Percentiles rank a stretch among this genome's conserved stretches.
Conservation (phyloP, 1,284 basidiomycete genomes). For the Meripilus lineatus region DNA sequence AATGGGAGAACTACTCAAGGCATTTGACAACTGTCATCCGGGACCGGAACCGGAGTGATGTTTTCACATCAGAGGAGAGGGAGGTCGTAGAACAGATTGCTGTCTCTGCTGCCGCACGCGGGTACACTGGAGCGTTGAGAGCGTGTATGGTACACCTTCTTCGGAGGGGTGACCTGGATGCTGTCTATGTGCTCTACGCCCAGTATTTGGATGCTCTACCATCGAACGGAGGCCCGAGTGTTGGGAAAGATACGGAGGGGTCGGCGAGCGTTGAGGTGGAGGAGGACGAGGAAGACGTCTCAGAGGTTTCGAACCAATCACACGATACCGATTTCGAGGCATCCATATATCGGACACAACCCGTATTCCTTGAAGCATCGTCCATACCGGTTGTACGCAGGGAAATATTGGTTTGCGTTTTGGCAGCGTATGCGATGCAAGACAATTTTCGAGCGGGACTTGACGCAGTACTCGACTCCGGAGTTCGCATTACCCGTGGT, state of each 20-base stretch:
- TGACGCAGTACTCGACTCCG: constrained; percentile 33
- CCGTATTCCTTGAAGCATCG: not conserved
- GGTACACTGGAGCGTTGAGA: constrained; percentile 41
- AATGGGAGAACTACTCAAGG: too few species aligned
- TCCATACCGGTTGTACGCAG: too few species aligned
- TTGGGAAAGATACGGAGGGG: not conserved
- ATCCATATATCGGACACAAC: constrained; percentile 8
- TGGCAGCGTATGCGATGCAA: constrained; percentile 55
- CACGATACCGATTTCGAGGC: not conserved
- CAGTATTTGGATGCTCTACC: constrained; percentile 28
- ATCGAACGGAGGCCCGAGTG: constrained; percentile 8
- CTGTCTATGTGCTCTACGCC: constrained; percentile 43
- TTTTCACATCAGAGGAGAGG: too few species aligned
- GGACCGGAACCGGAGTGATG: too few species aligned
- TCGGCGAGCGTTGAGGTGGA: not conserved
- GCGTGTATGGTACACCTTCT: constrained; percentile 47
- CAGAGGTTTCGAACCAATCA: not conserved
- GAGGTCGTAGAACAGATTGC: too few species aligned
- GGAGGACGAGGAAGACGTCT: constrained; percentile 2
- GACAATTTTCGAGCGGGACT: constrained; percentile 52
- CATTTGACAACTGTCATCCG: too few species aligned
- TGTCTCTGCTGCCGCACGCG: constrained; percentile 37
- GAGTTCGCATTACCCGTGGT: constrained; percentile 31
- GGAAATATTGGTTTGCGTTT: constrained; percentile 45
- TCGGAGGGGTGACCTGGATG: constrained; percentile 32